Evolutionary conservation across 306 rosid species (phyloP).

Genomic region (Begonia fuchsioides): DNA sequence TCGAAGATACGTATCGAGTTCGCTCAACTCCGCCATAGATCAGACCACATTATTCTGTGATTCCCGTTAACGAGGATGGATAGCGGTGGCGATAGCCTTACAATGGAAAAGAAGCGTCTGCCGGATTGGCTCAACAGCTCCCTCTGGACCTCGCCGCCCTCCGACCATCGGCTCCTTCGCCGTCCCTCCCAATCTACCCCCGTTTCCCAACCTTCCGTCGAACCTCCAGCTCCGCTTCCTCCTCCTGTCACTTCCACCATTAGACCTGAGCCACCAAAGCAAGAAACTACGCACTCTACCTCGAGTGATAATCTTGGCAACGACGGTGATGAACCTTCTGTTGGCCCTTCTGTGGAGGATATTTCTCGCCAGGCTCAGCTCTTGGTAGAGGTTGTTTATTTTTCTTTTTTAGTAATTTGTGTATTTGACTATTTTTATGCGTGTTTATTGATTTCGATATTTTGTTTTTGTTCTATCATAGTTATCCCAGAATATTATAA

Average conservation of each 20-base stretch:
- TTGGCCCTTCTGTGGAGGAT: conserved; percentile 36
- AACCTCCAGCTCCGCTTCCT: conserved; percentile 30
- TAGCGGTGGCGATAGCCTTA: too few relatives aligned
- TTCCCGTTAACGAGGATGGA: too few relatives aligned
- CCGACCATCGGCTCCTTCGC: conserved; percentile 30
- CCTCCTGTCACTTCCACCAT: conserved; percentile 24
- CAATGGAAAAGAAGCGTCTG: conserved; percentile 69
- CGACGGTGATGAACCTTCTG: conserved; percentile 19
- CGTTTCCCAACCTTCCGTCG: conserved; percentile 13
- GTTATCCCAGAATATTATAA: conserved; percentile 71
- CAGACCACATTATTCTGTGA: too few relatives aligned
- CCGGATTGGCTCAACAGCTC: conserved; percentile 99
- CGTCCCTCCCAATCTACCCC: conserved; percentile 17
- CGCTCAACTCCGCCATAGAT: too few relatives aligned
- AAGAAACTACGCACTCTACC: conserved; percentile 23
- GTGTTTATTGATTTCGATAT: not conserved
- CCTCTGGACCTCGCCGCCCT: conserved; percentile 58
- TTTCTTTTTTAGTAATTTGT: conserved; percentile 4
- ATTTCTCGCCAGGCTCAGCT: conserved; percentile 78
- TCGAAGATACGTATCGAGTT: too few relatives aligned
- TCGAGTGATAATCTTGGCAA: conserved; percentile 2
- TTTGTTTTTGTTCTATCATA: conserved; percentile 8
- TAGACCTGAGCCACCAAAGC: conserved; percentile 24
- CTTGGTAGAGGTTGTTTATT: conserved; percentile 41
- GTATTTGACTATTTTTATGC: not conserved